Evolutionary conservation across 192 early-diverging fungal species (phyloP), one percentile per base, ranked within the genome.

Genomic region (Coemansia erecta): DNA sequence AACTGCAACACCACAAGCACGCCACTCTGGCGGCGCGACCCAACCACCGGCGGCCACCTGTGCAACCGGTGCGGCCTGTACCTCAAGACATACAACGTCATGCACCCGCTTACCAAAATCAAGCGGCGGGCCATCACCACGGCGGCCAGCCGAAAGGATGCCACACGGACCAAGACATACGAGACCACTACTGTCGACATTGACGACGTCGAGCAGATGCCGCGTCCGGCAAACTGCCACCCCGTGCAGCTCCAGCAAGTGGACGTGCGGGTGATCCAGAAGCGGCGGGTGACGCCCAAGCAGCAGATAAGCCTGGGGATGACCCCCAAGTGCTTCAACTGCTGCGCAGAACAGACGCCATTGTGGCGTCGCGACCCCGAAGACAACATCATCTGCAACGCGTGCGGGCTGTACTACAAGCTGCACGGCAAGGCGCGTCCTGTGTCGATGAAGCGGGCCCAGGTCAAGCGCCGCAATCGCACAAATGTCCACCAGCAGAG

Each of bases 371-470:
- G 94, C n/a, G 87, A 94, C 70, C 85, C 88, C 9, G 82, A 87
- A 44, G 95, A 95, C 31, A 89, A 92, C 26, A 85, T 93, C 2
- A 85, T 99, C 13, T 99, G 97, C 69, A 99, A 99, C 56, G 95
- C 95, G 0, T 99, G 97, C 66, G 97, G 97, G 0, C 73, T 99
- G 56, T 99, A 90, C 70, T 88, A 86, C 70, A 99, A 98, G 82
- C 80, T 99, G 18, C 97, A 99, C 67, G 91, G 90, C 33, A 87
- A 90, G 41, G 82, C 87, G 2, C 78, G 97, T 48, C 97, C 97
- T 0, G 83, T 93, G 15, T 85, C 85, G 51, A 84, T 99, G 73
- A 93, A 92, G 75, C 92, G 88, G 1, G 88, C 93, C 59, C 87
- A 92, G 9, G 94, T 99, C 60, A 85, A 92, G 65, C 94, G 93